Evolutionary conservation across 257 asterid species (phyloP).

Genomic region (Gardenia jasminoides): DNA sequence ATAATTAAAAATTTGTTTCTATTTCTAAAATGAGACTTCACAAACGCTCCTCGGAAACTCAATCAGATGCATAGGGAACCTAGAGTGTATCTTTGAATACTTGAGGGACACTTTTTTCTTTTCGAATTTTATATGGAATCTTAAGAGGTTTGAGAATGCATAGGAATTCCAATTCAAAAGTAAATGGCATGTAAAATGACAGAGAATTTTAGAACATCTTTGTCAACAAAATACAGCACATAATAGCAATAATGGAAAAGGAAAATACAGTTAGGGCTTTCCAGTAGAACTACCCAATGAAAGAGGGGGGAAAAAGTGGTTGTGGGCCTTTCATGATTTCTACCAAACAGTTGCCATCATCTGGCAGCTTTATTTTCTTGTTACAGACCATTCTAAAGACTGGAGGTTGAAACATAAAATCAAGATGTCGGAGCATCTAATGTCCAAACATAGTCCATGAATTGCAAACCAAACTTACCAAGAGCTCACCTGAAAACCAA

Average conservation of each 20-base stretch:
- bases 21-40: not conserved
- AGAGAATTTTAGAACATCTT: no score
- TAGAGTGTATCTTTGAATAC: not conserved
- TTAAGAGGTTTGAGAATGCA: not conserved
- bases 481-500: conserved; percentile 70
- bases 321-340: no score
- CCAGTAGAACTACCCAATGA: no score
- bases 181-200: not conserved
- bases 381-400: no score
- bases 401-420: not conserved
- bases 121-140: no score
- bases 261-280: no score
- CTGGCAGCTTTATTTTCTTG: no score
- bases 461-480: not conserved
- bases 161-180: not conserved
- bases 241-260: no score
- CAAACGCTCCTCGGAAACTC: not conserved
- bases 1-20: not conserved
- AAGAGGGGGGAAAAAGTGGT: no score
- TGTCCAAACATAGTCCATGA: not conserved
- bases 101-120: not conserved
- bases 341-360: no score
- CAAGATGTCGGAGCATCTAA: not conserved
- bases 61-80: not conserved
- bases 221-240: no score